A percentile compares a stretch with the other conserved stretches of the same genome.
These are phyloP conservation scores for Rehmannia glutinosa DNA, from an alignment of 257 asterid genomes.

Conservation along the genomic window DNA sequence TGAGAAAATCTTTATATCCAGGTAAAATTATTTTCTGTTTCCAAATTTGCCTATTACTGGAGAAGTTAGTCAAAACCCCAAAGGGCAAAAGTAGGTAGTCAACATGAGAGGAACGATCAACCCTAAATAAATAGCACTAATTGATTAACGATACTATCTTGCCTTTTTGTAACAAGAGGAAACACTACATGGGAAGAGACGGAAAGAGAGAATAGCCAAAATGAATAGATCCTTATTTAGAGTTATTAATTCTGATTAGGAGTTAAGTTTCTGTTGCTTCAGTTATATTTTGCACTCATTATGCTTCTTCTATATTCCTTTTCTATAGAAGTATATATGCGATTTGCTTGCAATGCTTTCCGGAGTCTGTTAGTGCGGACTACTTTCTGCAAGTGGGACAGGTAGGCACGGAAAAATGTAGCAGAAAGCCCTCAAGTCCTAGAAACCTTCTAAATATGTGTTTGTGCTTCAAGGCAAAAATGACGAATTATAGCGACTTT, in stretches of 20 bases:
- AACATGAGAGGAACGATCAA: conserved; percentile 2
- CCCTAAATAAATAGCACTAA: neutral
- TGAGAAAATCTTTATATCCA: too few species aligned
- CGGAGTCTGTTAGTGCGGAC: too few species aligned
- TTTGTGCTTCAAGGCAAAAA: neutral
- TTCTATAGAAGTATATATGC: too few species aligned
- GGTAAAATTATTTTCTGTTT: neutral
- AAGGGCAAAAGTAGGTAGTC: neutral
- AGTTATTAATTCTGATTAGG: neutral
- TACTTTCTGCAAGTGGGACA: neutral
- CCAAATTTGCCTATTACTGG: conserved; percentile 3
- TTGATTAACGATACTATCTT: neutral
- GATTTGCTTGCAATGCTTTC: too few species aligned
- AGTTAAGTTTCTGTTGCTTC: too few species aligned
- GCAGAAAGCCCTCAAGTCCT: neutral
- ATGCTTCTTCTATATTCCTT: too few species aligned
- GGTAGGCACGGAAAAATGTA: neutral
- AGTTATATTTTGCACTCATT: too few species aligned
- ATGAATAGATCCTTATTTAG: neutral
- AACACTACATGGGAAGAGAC: neutral
- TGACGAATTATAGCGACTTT: neutral
- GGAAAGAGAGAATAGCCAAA: neutral
- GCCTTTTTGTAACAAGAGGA: neutral
- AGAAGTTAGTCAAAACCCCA: too few species aligned
- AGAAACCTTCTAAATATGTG: neutral